Conservation (phyloP, 345 rosid species). For the Abelmoschus esculentus region DNA sequence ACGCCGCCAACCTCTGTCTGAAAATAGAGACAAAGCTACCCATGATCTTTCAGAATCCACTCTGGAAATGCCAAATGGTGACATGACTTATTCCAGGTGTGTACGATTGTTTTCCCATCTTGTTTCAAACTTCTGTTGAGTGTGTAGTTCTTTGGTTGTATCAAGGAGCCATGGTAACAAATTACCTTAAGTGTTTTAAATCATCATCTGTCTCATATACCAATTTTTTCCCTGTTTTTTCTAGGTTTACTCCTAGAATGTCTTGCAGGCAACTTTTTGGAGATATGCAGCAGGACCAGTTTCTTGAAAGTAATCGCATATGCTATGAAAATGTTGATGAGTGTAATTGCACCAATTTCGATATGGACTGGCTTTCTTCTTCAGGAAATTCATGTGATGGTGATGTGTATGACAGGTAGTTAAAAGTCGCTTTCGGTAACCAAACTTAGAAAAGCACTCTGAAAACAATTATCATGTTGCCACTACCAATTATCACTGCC, state of each 20-base stretch:
- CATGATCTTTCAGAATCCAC: conserved; percentile 43
- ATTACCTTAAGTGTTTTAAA: not conserved
- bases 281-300: conserved; percentile 33
- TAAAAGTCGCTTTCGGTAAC: not conserved
- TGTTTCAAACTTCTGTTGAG: not conserved
- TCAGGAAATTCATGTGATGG: conserved; percentile 87
- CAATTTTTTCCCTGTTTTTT: conserved; percentile 12
- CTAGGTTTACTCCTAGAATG: conserved; percentile 40
- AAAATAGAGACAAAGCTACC: conserved; percentile 22
- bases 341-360: conserved; percentile 60
- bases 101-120: not conserved
- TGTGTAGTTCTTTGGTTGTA: not conserved
- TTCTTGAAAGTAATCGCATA: conserved; percentile 36
- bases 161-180: not conserved
- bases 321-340: conserved; percentile 47
- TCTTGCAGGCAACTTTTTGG: conserved; percentile 26
- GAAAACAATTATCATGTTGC: not conserved
- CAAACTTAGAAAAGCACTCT: not conserved
- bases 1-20: conserved; percentile 18
- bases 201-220: conserved; percentile 7
- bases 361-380: conserved; percentile 79
- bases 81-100: conserved; percentile 48
- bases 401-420: conserved; percentile 62
- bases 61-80: conserved; percentile 44
- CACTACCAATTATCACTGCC: too few relatives aligned